These are phyloP conservation scores for Bacterosira constricta DNA, from an alignment of 108 stramenopile species.

Conservation along the genomic window DNA sequence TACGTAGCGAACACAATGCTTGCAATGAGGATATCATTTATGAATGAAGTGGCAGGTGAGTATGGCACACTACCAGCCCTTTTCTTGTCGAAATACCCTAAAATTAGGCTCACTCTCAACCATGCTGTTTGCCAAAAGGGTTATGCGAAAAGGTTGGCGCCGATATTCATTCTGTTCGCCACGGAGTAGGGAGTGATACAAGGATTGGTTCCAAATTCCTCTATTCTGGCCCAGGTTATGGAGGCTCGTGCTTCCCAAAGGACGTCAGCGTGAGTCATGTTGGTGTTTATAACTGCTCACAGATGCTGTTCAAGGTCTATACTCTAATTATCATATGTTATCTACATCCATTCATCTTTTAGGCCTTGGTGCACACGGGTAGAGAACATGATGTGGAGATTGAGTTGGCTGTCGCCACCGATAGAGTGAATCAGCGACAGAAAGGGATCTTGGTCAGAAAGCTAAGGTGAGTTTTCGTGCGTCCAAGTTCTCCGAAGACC, in stretches of 20 bases:
- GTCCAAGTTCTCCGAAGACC: too few species aligned
- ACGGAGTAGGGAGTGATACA: constrained; percentile 7
- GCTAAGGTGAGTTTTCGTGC: too few species aligned
- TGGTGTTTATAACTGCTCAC: too few species aligned
- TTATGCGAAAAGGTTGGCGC: constrained; percentile 6
- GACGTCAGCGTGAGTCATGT: too few species aligned
- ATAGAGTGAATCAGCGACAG: constrained; percentile 19
- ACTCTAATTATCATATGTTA: too few species aligned
- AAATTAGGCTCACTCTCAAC: background rate
- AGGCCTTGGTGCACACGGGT: constrained; percentile 7
- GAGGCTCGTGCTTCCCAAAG: constrained; percentile 7
- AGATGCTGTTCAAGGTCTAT: too few species aligned
- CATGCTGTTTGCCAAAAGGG: background rate
- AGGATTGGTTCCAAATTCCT: constrained; percentile 8
- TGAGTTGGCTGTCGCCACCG: constrained; percentile 14
- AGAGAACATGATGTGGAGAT: constrained; percentile 17
- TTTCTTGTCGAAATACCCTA: background rate
- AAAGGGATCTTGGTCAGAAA: constrained; percentile 16
- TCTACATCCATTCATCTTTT: too few species aligned
- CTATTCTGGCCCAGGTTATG: constrained; percentile 11
- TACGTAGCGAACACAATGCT: constrained; percentile 83
- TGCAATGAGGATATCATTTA: constrained; percentile 79
- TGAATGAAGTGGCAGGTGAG: constrained; percentile 81
- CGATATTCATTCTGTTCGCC: constrained; percentile 9
- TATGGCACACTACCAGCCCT: constrained; percentile 41